Conservation (phyloP, 768 basidiomycete species). For the Tulasnella sp. region DNA sequence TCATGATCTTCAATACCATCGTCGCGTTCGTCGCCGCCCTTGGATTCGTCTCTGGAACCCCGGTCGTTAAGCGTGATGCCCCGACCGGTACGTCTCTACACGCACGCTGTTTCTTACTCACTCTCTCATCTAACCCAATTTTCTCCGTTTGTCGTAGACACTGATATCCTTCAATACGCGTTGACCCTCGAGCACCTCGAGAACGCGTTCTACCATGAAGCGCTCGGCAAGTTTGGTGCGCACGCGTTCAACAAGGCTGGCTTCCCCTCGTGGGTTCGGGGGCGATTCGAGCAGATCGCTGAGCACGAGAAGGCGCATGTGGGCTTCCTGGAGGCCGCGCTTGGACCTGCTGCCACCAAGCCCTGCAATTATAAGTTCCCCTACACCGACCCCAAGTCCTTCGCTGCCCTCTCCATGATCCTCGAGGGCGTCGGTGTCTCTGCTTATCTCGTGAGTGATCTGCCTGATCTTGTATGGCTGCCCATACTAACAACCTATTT, state of each 20-base stretch:
- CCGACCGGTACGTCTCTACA: not conserved
- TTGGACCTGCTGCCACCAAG: conserved; percentile 30
- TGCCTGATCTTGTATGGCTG: too few relatives aligned
- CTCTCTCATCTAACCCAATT: not conserved
- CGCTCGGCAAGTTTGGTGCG: conserved; percentile 37
- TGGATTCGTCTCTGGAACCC: not conserved
- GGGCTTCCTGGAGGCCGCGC: conserved; percentile 27
- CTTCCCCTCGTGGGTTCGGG: conserved; percentile 31
- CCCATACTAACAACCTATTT: too few relatives aligned
- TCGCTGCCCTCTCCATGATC: conserved; percentile 39
- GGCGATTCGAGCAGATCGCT: conserved; percentile 29
- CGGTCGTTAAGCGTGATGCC: not conserved
- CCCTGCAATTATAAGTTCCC: conserved; percentile 37
- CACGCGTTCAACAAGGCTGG: conserved; percentile 34
- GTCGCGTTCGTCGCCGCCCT: not conserved
- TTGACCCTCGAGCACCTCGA: conserved; percentile 42
- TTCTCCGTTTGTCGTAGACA: not conserved
- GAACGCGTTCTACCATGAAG: conserved; percentile 35
- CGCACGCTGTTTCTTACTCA: not conserved
- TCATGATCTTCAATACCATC: not conserved
- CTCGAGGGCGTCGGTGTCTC: conserved; percentile 48
- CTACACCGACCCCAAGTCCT: conserved; percentile 37
- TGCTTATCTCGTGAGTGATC: conserved; percentile 35
- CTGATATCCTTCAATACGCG: conserved; percentile 12
- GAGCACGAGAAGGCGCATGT: conserved; percentile 37